Conservation (phyloP, 179 eudicot species). For the Gypsophila paniculata region DNA sequence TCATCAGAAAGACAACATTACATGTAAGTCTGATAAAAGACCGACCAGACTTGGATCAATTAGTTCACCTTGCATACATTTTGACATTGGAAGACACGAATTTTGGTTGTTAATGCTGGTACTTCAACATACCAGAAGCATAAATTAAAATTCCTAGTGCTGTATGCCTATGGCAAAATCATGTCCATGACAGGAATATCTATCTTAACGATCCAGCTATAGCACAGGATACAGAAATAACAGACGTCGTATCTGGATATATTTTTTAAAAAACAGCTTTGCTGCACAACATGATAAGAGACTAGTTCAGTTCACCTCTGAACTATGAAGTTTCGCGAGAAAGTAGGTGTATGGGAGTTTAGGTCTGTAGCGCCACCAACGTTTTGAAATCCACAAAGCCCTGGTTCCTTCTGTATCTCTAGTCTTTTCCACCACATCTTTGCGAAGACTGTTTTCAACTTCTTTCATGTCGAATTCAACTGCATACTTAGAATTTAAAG, state of each 20-base stretch:
- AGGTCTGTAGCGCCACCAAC: slow-evolving; percentile 99
- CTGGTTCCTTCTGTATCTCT: slow-evolving; percentile 51
- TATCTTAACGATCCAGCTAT: neutral
- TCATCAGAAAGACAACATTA: neutral
- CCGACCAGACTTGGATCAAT: neutral
- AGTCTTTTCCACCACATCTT: slow-evolving; percentile 69
- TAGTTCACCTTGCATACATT: slow-evolving; percentile 1
- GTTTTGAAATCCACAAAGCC: slow-evolving; percentile 89
- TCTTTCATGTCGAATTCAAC: slow-evolving; percentile 94
- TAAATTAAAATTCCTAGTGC: neutral
- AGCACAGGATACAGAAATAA: neutral
- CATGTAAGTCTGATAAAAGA: neutral
- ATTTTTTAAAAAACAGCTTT: slow-evolving; percentile 7
- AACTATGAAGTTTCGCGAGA: slow-evolving; percentile 77
- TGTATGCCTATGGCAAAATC: neutral
- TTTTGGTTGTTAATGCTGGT: neutral
- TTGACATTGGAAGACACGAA: neutral
- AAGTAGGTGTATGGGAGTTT: slow-evolving; percentile 92
- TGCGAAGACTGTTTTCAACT: slow-evolving; percentile 82
- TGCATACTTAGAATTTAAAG: slow-evolving; percentile 59
- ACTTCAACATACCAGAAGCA: neutral
- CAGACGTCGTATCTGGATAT: neutral
- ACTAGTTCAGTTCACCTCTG: slow-evolving; percentile 54
- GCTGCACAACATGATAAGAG: slow-evolving; percentile 14
- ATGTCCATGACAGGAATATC: neutral